These are phyloP conservation scores for Tylopilus subfusipes DNA, from an alignment of 768 basidiomycete genomes.

Conservation along the genomic window DNA sequence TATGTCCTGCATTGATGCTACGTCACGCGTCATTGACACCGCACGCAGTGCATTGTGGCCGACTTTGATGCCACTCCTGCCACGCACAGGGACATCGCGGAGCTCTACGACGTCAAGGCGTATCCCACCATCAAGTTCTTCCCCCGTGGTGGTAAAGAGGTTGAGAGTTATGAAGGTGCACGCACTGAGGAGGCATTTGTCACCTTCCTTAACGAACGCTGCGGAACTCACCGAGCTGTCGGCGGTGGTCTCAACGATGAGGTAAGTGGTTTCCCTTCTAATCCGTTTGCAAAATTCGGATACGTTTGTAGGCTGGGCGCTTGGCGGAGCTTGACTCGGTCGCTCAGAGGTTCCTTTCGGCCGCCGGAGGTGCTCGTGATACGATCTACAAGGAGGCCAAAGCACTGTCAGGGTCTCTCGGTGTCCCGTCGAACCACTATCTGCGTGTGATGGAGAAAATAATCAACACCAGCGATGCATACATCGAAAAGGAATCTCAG, in stretches of 20 bases:
- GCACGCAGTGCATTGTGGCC: slow-evolving; percentile 74
- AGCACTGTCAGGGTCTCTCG: slow-evolving; percentile 44
- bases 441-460: slow-evolving; percentile 89
- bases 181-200: slow-evolving; percentile 76
- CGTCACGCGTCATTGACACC: slow-evolving; percentile 2
- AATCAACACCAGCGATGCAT: slow-evolving; percentile 61
- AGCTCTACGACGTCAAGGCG: slow-evolving; percentile 66
- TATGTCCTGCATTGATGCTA: slow-evolving; percentile 31
- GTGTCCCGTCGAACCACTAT: slow-evolving; percentile 69
- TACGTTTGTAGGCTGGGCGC: slow-evolving; percentile 70
- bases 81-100: slow-evolving; percentile 67
- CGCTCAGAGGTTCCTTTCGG: slow-evolving; percentile 70
- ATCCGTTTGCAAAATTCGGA: slow-evolving; percentile 1
- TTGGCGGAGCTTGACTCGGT: slow-evolving; percentile 71
- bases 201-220: slow-evolving; percentile 77
- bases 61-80: slow-evolving; percentile 88
- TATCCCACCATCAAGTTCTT: slow-evolving; percentile 98
- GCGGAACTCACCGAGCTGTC: slow-evolving; percentile 78
- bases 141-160: slow-evolving; percentile 64
- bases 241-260: slow-evolving; percentile 77
- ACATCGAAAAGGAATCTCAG: slow-evolving; percentile 80
- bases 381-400: slow-evolving; percentile 66
- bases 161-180: slow-evolving; percentile 63
- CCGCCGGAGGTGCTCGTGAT: slow-evolving; percentile 52
- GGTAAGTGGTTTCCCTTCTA: slow-evolving; percentile 35